These are phyloP conservation scores for Brassica nigra DNA, from an alignment of 345 rosid genomes.

Conservation along the genomic window DNA sequence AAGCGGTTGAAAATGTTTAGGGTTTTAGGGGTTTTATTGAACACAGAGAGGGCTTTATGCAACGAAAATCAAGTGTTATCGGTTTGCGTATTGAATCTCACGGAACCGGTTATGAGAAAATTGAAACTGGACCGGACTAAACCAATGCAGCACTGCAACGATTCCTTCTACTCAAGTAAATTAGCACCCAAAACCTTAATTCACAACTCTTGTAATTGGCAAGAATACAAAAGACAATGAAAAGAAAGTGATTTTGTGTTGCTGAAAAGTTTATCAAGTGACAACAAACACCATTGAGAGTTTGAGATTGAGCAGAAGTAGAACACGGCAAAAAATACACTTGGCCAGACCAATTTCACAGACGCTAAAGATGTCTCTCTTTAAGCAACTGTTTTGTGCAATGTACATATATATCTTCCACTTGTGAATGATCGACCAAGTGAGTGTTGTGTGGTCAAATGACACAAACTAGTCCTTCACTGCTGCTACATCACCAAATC, in stretches of 20 bases:
- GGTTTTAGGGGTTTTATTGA: background rate
- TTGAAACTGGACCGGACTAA: background rate
- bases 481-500: slow-evolving; percentile 73
- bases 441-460: slow-evolving; percentile 8
- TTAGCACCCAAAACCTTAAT: slow-evolving; percentile 1
- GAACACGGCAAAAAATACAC: slow-evolving; percentile 33
- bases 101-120: background rate
- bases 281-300: slow-evolving; percentile 2
- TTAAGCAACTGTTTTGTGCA: slow-evolving; percentile 12
- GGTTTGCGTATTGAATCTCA: background rate
- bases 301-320: slow-evolving; percentile 3
- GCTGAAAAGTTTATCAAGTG: background rate
- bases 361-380: slow-evolving; percentile 23
- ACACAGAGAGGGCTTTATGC: background rate
- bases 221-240: slow-evolving; percentile 14
- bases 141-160: background rate
- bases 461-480: background rate
- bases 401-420: slow-evolving; percentile 36
- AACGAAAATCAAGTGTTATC: background rate
- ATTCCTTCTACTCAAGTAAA: background rate
- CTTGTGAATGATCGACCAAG: slow-evolving; percentile 20
- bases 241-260: background rate
- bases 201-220: background rate
- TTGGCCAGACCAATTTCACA: slow-evolving; percentile 24
- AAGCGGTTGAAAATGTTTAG: background rate